phyloP scores from a whole-genome alignment of 2,329 filamentous ascomycete genomes.

The Ophiognomonia clavigignenti-juglandacearum region DNA sequence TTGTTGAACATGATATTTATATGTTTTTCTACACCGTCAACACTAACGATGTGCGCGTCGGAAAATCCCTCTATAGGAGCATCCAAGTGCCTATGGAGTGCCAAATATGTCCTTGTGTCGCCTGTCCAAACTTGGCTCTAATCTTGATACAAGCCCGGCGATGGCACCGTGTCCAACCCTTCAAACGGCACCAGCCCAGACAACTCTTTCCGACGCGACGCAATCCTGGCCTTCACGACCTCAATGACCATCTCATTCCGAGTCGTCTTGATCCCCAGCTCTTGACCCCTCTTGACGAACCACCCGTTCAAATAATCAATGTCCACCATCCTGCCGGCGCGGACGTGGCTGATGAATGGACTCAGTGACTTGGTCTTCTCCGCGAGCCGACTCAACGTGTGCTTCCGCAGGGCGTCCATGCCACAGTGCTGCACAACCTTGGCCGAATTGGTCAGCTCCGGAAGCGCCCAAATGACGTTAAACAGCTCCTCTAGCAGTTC shows the following conservation, averaged over 20 bases:
- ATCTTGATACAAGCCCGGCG: background rate
- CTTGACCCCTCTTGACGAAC: conserved; percentile 67
- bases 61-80: no score
- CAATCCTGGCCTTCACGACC: conserved; percentile 61
- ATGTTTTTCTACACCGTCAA: no score
- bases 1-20: no score
- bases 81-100: no score
- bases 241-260: conserved; percentile 69
- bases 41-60: no score
- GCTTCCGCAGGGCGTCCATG: conserved; percentile 55
- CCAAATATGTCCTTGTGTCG: no score
- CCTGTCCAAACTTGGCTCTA: background rate
- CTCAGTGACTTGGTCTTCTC: conserved; percentile 49
- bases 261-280: conserved; percentile 66
- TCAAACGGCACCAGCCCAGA: conserved; percentile 6
- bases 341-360: conserved; percentile 64
- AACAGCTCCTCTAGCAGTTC: conserved; percentile 71
- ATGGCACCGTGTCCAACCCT: background rate
- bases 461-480: conserved; percentile 65
- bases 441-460: conserved; percentile 63
- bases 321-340: conserved; percentile 61
- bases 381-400: conserved; percentile 53
- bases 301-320: conserved; percentile 87
- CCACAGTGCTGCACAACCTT: conserved; percentile 54
- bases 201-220: conserved; percentile 14